A percentile compares a stretch with the other conserved stretches of the same genome.
Conservation (phyloP, 2,329 filamentous ascomycete species). For the Hymenoscyphus fructigenus region DNA sequence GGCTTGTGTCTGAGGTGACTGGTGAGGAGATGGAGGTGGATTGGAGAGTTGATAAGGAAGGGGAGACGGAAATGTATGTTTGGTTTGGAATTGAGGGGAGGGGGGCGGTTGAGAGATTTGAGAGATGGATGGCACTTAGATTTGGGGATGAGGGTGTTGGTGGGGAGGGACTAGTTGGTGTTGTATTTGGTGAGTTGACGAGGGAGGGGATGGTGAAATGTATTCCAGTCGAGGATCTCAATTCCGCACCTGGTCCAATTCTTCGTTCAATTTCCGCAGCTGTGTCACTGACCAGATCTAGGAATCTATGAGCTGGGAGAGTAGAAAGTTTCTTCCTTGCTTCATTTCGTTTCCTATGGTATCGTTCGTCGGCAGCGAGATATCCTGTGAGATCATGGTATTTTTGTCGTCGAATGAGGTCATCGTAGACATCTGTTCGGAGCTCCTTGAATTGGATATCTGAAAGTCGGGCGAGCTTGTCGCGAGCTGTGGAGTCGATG, state of each 20-base stretch:
- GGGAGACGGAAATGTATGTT: background rate
- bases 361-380: slow-evolving; percentile 11
- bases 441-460: slow-evolving; percentile 23
- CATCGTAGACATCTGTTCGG: slow-evolving; percentile 25
- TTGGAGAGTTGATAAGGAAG: background rate
- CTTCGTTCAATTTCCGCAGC: slow-evolving; percentile 23
- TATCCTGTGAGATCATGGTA: slow-evolving; percentile 21
- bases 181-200: background rate
- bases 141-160: background rate
- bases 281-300: slow-evolving; percentile 21
- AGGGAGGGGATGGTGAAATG: background rate
- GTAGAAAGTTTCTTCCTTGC: slow-evolving; percentile 22
- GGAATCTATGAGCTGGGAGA: slow-evolving; percentile 18
- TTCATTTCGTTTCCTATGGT: slow-evolving; percentile 22
- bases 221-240: background rate
- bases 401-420: slow-evolving; percentile 24
- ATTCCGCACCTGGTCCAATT: background rate
- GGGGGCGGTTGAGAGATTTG: background rate
- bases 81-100: background rate
- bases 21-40: background rate
- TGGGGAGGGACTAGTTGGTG: background rate
- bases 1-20: slow-evolving; percentile 75
- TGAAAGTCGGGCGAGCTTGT: slow-evolving; percentile 18
- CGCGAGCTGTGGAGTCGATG: slow-evolving; percentile 8
- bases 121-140: background rate